Evolutionary conservation across 1,284 basidiomycete genomes (phyloP), one percentile per base, ranked within the genome.

Genomic region (Ceratobasidium sp.): DNA sequence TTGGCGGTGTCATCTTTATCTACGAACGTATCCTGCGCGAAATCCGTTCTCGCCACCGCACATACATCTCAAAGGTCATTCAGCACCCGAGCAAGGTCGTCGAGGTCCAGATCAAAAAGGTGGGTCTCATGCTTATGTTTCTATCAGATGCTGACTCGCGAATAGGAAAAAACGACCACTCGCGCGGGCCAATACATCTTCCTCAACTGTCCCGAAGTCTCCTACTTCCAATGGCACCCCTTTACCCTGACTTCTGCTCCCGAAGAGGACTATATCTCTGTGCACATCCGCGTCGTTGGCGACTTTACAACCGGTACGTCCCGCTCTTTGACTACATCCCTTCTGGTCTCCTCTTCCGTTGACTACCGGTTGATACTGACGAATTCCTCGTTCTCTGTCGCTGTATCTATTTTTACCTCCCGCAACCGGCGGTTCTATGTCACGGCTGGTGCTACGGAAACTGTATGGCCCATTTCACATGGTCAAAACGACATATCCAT

Each of bases 211-310:
- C 95, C 95, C 7, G 93, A 94, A 83, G 86, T 97, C 51, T 95
- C 92, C 11, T 96, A 95, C 86, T 96, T 93, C 88, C 95, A 97
- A 82, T 97, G 95, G 93, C 95, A 97, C 82, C 95, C 95, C 29
- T 96, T 96, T 87, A 96, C 95, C 19, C 89, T 97, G 79, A 96
- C 94, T 32, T 92, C 91, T 80, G 94, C 95, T 0, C 95, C 95
- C 0, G 94, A 96, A 83, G 95, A 96, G 82, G 94, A 96, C 81
- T 96, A 95, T 82, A 90, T 96, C 79, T 95, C 94, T 0, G 89
- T 97, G 19, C 95, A 97, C 83, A 92, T 97, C 81, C 92, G 95
- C 82, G 88, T 94, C 61, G 92, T 88, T 25, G 95, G 95, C 43
- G 94, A 97, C 83, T 97, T 95, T 83, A 97, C 95, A 0, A 85